A percentile compares a stretch with the other conserved stretches of the same genome.
Conservation (phyloP, 1,139 yeast species). For the Saccharomyces uvarum region DNA sequence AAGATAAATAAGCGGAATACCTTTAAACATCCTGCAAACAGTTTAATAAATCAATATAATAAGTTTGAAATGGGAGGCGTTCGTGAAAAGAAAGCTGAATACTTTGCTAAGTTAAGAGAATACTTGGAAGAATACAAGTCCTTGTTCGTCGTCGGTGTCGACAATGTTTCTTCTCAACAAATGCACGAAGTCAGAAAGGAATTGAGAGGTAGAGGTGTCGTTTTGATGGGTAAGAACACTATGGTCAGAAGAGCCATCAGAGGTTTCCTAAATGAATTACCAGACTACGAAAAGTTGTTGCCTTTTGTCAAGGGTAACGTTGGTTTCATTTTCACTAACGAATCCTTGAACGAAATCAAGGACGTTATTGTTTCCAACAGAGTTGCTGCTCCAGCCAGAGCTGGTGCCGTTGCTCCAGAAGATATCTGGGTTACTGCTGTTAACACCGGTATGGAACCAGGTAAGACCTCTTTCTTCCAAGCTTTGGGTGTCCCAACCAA, state of each 20-base stretch:
- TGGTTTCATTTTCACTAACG: constrained; percentile 99
- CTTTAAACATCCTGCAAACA: constrained; percentile 95
- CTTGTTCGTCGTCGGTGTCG: constrained; percentile 97
- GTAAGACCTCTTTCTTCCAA: constrained; percentile 99
- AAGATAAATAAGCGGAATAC: constrained; percentile 21
- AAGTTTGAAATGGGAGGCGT: constrained; percentile 99
- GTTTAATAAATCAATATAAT: constrained; percentile 19
- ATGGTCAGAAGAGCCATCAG: constrained; percentile 99
- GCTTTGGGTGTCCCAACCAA: constrained; percentile 99
- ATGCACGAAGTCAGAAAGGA: constrained; percentile 99
- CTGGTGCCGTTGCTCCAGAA: constrained; percentile 98
- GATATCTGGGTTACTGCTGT: constrained; percentile 98
- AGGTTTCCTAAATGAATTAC: constrained; percentile 87
- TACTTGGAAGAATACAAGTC: constrained; percentile 95
- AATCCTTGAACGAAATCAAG: constrained; percentile 86
- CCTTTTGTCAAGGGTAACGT: constrained; percentile 96
- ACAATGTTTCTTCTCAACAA: constrained; percentile 99
- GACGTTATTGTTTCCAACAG: constrained; percentile 81
- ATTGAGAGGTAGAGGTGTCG: constrained; percentile 89
- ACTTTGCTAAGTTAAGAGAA: constrained; percentile 91
- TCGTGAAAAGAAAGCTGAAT: constrained; percentile 94
- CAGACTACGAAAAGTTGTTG: constrained; percentile 90
- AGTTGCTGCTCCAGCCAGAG: constrained; percentile 99
- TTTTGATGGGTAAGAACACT: constrained; percentile 99
- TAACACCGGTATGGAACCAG: constrained; percentile 99